Evolutionary conservation across 2,329 filamentous ascomycete species (phyloP).

Genomic region (Mollisiaceae sp.): DNA sequence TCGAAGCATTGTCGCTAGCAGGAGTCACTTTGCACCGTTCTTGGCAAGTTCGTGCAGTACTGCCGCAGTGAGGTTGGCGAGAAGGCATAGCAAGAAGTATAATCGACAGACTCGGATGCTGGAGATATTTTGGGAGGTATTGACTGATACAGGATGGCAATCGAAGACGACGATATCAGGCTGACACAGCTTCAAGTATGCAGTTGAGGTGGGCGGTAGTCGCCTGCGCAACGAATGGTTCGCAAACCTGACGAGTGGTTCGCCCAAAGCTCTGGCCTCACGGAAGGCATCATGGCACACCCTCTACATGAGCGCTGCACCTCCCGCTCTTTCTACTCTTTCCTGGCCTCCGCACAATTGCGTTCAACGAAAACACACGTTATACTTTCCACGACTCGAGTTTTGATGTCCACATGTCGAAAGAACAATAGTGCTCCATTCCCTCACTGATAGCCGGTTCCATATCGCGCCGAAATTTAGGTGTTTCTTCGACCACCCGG

Average conservation of each 20-base stretch:
- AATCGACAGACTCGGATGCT: neutral
- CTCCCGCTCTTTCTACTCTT: neutral
- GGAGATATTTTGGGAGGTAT: neutral
- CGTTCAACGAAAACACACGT: neutral
- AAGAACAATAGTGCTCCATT: neutral
- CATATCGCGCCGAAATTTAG: neutral
- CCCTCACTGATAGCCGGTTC: neutral
- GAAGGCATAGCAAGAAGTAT: neutral
- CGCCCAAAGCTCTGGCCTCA: conserved; percentile 1
- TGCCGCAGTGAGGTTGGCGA: neutral
- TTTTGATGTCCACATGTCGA: neutral
- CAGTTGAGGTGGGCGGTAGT: neutral
- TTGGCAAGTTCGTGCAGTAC: neutral
- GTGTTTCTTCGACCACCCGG: neutral
- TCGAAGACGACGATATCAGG: neutral
- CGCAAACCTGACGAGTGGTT: neutral
- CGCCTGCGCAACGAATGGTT: neutral
- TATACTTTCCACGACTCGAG: neutral
- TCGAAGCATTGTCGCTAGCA: neutral
- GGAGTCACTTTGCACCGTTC: neutral
- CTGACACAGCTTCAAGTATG: neutral
- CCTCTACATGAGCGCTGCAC: neutral
- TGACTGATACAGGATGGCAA: neutral
- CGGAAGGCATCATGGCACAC: neutral
- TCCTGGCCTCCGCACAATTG: neutral